Evolutionary conservation across 805 yeast species (phyloP), one percentile per base, ranked within the genome.

Genomic region (Tetrapisispora taiwanensis): DNA sequence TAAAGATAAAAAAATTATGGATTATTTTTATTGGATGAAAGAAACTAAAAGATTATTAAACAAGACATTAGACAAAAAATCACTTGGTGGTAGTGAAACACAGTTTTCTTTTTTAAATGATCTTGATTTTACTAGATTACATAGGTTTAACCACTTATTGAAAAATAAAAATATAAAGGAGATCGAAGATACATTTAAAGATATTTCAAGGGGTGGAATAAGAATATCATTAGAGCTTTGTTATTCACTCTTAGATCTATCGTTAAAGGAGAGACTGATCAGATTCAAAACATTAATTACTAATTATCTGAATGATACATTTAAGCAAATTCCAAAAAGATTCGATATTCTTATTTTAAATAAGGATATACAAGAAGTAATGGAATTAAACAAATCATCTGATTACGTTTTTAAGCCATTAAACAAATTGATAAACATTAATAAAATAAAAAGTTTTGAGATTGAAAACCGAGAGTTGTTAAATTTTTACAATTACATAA

Each of bases 341-440:
- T 39, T 55, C 5, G 53, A 53, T 12, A 52, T 58, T 12, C 37
- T 59, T 10, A 54, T 57, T 58, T 43, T 58, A 26, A 47, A 52
- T 33, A 43, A 51, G 20, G 49, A 49, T 10, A 17, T 19, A 1
- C 18, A n/a, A 35, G 22, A 31, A 13, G 5, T 6, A 14, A 19
- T 4, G 12, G 24, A 19, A 22, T 6, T 6, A 5, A 3, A 10
- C 9, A 22, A 22, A 22, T 20, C 10, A 6, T 10, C 13, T 13
- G 9, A 19, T 20, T 4, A n/a, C 8, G 18, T 3, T 7, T 27
- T 9, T 13, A 14, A n/a, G n/a, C 10, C n/a, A 13, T 19, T 20
- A 3, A 32, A 22, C 13, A 27, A 28, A 44, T 6, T 9, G 13
- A 28, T 35, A 15, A 4, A 17, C 27, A 39, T 22, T 9, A 36